Percentiles rank a stretch among this genome's conserved stretches.
These are phyloP conservation scores for Globisporangium emineosum DNA, from an alignment of 352 stramenopile genomes.

Conservation along the genomic window DNA sequence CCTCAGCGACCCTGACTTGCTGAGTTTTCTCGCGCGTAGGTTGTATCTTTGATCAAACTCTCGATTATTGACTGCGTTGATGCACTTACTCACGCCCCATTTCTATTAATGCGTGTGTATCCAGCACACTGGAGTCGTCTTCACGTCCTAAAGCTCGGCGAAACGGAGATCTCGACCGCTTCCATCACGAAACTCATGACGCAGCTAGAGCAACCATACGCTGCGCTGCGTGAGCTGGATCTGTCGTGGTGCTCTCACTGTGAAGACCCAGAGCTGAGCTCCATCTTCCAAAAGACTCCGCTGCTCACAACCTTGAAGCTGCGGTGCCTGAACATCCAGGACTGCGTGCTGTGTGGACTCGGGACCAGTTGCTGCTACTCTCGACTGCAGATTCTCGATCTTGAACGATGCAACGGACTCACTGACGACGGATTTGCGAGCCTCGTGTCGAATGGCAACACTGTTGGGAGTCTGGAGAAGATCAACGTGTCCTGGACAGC, in stretches of 20 bases:
- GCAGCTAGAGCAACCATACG: background rate
- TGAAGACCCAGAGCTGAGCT: conserved; percentile 8
- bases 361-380: background rate
- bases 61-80: background rate
- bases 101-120: background rate
- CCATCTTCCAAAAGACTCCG: conserved; percentile 12
- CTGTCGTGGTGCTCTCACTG: conserved; percentile 25
- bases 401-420: conserved; percentile 24
- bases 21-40: conserved; percentile 11
- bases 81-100: background rate
- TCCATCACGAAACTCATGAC: conserved; percentile 7
- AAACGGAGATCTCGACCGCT: conserved; percentile 18
- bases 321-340: conserved; percentile 19
- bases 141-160: conserved; percentile 11
- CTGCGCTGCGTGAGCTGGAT: conserved; percentile 14
- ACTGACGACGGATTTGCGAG: conserved; percentile 14
- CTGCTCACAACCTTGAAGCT: conserved; percentile 16
- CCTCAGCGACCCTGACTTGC: conserved; percentile 9
- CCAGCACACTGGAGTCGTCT: conserved; percentile 14
- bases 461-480: conserved; percentile 12
- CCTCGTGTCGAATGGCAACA: background rate
- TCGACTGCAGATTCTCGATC: conserved; percentile 16
- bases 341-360: conserved; percentile 10
- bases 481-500: conserved; percentile 25
- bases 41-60: background rate